phyloP scores from a whole-genome alignment of 768 basidiomycete genomes.

The Aureoboletus auriporus region DNA sequence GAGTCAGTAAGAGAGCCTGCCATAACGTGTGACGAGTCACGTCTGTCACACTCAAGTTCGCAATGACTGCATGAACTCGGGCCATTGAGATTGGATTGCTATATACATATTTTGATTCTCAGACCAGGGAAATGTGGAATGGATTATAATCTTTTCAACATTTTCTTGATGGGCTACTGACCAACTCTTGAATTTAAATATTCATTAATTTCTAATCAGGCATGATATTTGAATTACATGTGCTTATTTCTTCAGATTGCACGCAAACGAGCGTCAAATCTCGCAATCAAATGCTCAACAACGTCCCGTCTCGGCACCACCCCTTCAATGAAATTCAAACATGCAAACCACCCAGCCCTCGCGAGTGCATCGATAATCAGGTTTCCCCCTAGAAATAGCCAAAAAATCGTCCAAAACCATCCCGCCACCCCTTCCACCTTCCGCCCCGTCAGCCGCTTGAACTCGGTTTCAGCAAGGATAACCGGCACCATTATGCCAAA shows the following conservation, averaged over 20 bases:
- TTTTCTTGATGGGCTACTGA: too few relatives aligned
- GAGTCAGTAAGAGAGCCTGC: too few relatives aligned
- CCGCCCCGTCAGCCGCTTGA: conserved; percentile 19
- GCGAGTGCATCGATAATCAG: conserved; percentile 19
- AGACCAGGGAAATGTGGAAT: too few relatives aligned
- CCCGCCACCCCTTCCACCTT: conserved; percentile 28
- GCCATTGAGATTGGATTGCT: too few relatives aligned
- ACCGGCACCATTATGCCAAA: conserved; percentile 55
- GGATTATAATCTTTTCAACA: too few relatives aligned
- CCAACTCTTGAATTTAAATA: too few relatives aligned
- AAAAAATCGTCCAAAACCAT: conserved; percentile 33
- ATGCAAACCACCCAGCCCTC: conserved; percentile 10
- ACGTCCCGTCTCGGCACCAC: not conserved
- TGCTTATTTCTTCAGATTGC: not conserved
- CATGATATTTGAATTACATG: too few relatives aligned
- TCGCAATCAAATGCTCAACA: conserved; percentile 5
- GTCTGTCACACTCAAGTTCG: too few relatives aligned
- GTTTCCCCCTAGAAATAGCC: conserved; percentile 23
- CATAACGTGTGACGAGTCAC: too few relatives aligned
- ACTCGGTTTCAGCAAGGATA: conserved; percentile 39
- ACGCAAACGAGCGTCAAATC: conserved; percentile 12
- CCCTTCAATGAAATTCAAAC: not conserved
- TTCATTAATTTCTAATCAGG: too few relatives aligned
- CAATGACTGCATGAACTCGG: too few relatives aligned
- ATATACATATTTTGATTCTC: too few relatives aligned